A percentile compares a stretch with the other conserved stretches of the same genome.
Evolutionary conservation across 176 grass and related monocot species (phyloP).

Genomic region (Coix lacrymajobi): DNA sequence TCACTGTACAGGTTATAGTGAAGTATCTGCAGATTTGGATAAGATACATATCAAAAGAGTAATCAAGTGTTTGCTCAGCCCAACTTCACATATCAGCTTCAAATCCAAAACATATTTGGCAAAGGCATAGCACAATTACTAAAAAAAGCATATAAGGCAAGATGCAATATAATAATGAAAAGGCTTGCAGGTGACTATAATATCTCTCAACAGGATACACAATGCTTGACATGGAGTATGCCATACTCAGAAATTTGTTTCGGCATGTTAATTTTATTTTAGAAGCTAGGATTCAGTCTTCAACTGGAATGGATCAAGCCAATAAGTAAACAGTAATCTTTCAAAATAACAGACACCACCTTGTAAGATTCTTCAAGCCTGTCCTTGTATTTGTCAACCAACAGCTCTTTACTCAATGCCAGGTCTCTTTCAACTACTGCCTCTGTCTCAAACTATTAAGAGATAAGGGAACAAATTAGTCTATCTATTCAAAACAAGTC

Average conservation of each 20-base stretch:
- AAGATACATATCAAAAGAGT: not conserved
- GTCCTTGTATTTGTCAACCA: conserved; percentile 83
- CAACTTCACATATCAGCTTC: not conserved
- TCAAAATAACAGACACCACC: conserved; percentile 50
- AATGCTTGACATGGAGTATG: not conserved
- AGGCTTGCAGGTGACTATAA: not conserved
- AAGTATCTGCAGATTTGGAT: not conserved
- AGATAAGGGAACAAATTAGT: conserved; percentile 25
- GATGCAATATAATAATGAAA: not conserved
- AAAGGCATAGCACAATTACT: not conserved
- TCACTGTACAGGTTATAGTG: not conserved
- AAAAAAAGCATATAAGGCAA: not conserved
- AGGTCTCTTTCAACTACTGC: conserved; percentile 63
- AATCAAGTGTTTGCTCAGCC: conserved; percentile 6
- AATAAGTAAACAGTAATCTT: conserved; percentile 17
- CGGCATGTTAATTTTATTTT: not conserved
- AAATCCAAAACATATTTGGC: not conserved
- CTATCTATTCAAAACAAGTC: conserved; percentile 18
- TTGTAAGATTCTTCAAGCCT: conserved; percentile 78
- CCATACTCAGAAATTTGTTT: not conserved
- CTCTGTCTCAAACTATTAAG: conserved; percentile 86
- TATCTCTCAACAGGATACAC: not conserved
- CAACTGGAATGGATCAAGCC: not conserved
- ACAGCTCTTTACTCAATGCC: conserved; percentile 59
- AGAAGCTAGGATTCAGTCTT: not conserved